Base-by-base conservation (phyloP, 2,329 filamentous ascomycete species). In the Penicillium decumbens region DNA sequence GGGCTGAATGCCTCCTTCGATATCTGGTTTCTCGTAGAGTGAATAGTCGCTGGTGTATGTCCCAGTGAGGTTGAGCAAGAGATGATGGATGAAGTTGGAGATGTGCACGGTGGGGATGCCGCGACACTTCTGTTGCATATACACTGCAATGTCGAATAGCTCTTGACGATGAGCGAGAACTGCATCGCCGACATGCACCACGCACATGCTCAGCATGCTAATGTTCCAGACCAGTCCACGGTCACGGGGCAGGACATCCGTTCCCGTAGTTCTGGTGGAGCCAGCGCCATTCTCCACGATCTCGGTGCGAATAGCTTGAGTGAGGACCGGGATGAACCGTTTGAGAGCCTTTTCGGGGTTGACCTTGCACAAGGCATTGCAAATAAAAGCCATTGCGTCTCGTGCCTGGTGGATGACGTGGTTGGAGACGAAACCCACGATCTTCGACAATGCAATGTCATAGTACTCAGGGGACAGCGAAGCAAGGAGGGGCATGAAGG, bases 361-460 rank as follows among this genome's bases (percentile, higher is more conserved):
- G 59, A 95, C 89, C 72, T 97, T 97, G 78, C 93, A 95, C 23
- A 98, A 78, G 0, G 89, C 88, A 69, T 96, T 97, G 72, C 92
- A 88, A 46, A 97, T 97, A 79, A 95, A 98, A 1, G 95, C 93
- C 87, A 98, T 96, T 6, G 93, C 92, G 76, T 98, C 93, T 57
- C 92, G 80, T 45, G 93, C 92, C 71, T 97, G 93, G 62, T 98
- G 91, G 15, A 98, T 92, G 42, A 98, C 93, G 72, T 97, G 93
- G 55, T 88, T 88, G 1, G 88, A 85, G 24, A 96, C 87, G 67
- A 98, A 98, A 28, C 88, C 83, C 2, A 90, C 87, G 60, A 98
- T 83, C 75, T 97, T 97, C 52, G 95, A 87, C 43, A 98, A 74
- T 0, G 89, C 89, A 66, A 93, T 81, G 63, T 97, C 93, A 63